Conservation (phyloP, 768 basidiomycete species). For the Leucocoprinus birnbaumii region DNA sequence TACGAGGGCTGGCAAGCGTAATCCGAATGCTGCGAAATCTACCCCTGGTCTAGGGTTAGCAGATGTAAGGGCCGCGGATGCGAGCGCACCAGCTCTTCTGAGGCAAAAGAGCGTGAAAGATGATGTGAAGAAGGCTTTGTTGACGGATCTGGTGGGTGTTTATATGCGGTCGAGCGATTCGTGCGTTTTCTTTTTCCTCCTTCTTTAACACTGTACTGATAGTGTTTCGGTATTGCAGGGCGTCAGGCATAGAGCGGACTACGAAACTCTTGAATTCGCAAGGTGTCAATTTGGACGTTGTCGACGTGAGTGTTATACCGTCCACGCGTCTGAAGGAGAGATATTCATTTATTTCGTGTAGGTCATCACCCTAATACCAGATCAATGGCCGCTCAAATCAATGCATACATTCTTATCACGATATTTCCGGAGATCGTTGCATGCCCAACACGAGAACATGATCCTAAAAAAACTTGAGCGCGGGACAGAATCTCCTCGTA, state of each 20-base stretch:
- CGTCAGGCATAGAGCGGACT: conserved; percentile 52
- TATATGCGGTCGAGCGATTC: conserved; percentile 65
- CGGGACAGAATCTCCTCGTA: conserved; percentile 77
- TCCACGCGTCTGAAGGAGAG: no score
- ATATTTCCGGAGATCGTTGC: conserved; percentile 74
- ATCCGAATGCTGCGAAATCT: not conserved
- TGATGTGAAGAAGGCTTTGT: conserved; percentile 49
- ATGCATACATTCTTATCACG: conserved; percentile 78
- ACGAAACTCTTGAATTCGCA: conserved; percentile 77
- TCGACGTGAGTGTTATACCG: conserved; percentile 56
- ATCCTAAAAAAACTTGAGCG: conserved; percentile 77
- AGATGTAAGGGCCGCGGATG: conserved; percentile 8
- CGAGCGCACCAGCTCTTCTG: conserved; percentile 17
- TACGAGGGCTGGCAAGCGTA: conserved; percentile 21
- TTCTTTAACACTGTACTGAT: not conserved
- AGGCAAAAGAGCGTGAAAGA: conserved; percentile 41
- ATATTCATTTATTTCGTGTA: conserved; percentile 29
- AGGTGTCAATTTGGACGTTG: conserved; percentile 70
- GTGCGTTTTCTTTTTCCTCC: conserved; percentile 38
- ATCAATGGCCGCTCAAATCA: conserved; percentile 69
- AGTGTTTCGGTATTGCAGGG: conserved; percentile 31
- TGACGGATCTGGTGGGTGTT: conserved; percentile 74
- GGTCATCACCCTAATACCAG: conserved; percentile 67
- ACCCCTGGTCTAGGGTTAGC: no score
- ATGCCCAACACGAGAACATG: conserved; percentile 64